Evolutionary conservation across 2,329 filamentous ascomycete genomes (phyloP).

Genomic region (Dothideomycetes sp.): DNA sequence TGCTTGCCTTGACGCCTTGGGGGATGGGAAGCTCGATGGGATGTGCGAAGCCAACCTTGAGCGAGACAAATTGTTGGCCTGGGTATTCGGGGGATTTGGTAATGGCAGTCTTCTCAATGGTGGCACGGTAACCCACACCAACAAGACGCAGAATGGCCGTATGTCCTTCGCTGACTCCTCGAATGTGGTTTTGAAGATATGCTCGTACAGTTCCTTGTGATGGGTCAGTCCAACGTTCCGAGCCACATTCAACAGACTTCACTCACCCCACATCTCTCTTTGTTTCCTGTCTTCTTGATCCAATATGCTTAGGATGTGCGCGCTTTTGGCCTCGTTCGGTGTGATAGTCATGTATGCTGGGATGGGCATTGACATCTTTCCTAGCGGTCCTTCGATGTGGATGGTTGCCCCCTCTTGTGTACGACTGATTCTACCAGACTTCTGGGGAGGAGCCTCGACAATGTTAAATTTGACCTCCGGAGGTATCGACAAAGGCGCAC

Average conservation of each 20-base stretch:
- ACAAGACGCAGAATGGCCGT: slow-evolving; percentile 86
- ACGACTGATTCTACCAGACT: slow-evolving; percentile 51
- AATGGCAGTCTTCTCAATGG: slow-evolving; percentile 65
- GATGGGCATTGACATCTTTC: slow-evolving; percentile 68
- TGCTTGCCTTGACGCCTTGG: slow-evolving; percentile 71
- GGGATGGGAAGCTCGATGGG: slow-evolving; percentile 85
- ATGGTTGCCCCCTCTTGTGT: slow-evolving; percentile 57
- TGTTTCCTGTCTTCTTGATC: slow-evolving; percentile 63
- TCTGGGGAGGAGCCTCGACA: slow-evolving; percentile 51
- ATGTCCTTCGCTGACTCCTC: slow-evolving; percentile 93
- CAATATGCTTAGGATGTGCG: slow-evolving; percentile 59
- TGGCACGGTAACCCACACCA: slow-evolving; percentile 90
- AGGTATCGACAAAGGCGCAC: slow-evolving; percentile 69
- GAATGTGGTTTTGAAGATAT: slow-evolving; percentile 81
- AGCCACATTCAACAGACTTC: slow-evolving; percentile 4
- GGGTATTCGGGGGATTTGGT: slow-evolving; percentile 60
- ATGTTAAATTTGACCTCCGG: slow-evolving; percentile 68
- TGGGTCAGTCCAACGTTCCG: slow-evolving; percentile 18
- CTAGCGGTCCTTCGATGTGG: slow-evolving; percentile 71
- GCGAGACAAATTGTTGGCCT: slow-evolving; percentile 78
- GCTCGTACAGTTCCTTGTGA: slow-evolving; percentile 72
- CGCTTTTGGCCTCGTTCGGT: slow-evolving; percentile 54
- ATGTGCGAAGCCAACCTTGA: slow-evolving; percentile 96
- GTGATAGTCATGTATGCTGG: slow-evolving; percentile 67
- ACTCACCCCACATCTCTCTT: slow-evolving; percentile 89